Base-by-base conservation (phyloP, 768 basidiomycete species). In the Suillus discolor region DNA sequence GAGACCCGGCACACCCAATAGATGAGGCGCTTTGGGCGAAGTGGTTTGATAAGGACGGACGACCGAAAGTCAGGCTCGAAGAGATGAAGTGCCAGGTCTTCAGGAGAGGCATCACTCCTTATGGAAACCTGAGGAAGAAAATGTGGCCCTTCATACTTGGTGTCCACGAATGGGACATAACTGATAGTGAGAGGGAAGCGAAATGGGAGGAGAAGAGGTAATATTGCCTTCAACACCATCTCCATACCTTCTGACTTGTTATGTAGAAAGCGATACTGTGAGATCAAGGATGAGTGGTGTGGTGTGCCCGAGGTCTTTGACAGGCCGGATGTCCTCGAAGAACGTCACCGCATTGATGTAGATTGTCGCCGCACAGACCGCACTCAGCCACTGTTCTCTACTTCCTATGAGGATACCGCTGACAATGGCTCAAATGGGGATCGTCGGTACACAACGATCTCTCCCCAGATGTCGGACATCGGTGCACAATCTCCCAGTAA, bases 311-410 rank as follows among this genome's bases (percentile, higher is more conserved):
- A 92, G 68, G 89, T 94, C 12, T 94, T 91, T 74, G 90, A 91
- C 71, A 85, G 90, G 59, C 84, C 86, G 66, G 92, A 93, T 72
- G 85, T 93, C 61, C 75, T 93, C 39, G 97, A 99, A 79, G 94
- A 95, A 74, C 87, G 92, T n/a, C 94, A 95, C 78, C 87, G 94
- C 31, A 94, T 95, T 70, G 94, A 99, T 72, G 97, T 99, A 64
- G 97, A 99, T 74, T 99, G 97, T 72, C 89, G 96, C 65, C 86
- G 97, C 34, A 99, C 97, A 25, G 97, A 99, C 77, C 85, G 97
- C 44, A 91, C 85, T n/a, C 97, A 99, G 70, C 89, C 93, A 6
- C 83, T 98, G 63, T 99, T 97, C 72, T 86, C 90, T 3, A 81
- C 79, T 31, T 78, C 80, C 75, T 70, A 78, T 34, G 65, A 77